Percentiles rank a stretch among this genome's conserved stretches.
Conservation (phyloP, 768 basidiomycete species). For the Porphyrellus cyaneotinctus region DNA sequence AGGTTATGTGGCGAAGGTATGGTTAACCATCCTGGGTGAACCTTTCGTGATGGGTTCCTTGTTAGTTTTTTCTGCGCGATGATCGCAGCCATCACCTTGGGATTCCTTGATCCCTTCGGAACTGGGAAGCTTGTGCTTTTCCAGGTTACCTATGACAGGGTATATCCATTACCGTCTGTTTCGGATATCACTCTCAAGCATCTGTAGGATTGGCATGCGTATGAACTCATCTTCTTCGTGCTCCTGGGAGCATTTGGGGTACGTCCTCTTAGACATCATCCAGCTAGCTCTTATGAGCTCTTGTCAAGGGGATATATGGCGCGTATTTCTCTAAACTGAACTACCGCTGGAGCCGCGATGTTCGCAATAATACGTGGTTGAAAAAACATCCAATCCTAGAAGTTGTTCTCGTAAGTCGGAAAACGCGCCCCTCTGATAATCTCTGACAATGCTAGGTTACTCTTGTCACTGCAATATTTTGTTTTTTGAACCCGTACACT, state of each 20-base stretch:
- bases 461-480: constrained; percentile 66
- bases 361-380: constrained; percentile 81
- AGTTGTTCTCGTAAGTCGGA: constrained; percentile 64
- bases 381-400: constrained; percentile 76
- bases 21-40: constrained; percentile 7
- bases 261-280: constrained; percentile 23
- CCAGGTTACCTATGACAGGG: constrained; percentile 86
- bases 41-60: constrained; percentile 12
- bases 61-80: constrained; percentile 96
- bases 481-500: constrained; percentile 86
- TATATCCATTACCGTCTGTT: constrained; percentile 19
- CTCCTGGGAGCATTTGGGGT: constrained; percentile 89
- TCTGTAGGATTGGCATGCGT: constrained; percentile 86
- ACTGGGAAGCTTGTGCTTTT: constrained; percentile 92
- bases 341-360: constrained; percentile 78
- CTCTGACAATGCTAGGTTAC: constrained; percentile 55
- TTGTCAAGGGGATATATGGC: constrained; percentile 79
- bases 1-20: constrained; percentile 94
- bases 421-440: background rate
- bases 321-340: constrained; percentile 92
- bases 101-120: constrained; percentile 92
- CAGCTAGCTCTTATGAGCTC: constrained; percentile 6
- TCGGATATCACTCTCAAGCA: constrained; percentile 2
- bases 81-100: constrained; percentile 92
- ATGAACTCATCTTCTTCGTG: constrained; percentile 82